Percentiles rank a stretch among this genome's conserved stretches.
Evolutionary conservation across 2,329 filamentous ascomycete genomes (phyloP).

Genomic region (Alternaria longipes): DNA sequence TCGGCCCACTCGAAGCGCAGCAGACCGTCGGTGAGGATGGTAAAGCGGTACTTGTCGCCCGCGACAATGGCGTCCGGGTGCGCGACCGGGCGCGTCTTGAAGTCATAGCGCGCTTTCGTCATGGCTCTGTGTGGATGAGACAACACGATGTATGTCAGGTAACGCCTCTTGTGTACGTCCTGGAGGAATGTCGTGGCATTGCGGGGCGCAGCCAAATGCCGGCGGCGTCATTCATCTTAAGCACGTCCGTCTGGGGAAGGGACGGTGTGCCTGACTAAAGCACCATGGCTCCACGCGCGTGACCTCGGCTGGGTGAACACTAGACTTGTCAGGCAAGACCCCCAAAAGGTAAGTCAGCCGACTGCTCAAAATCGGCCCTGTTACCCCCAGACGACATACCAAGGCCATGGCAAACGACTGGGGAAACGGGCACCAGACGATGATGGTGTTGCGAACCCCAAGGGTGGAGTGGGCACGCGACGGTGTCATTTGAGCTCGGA

Average conservation of each 20-base stretch:
- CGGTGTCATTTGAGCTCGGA: conserved; percentile 19
- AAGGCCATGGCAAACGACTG: conserved; percentile 18
- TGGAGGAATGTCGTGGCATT: conserved; percentile 24
- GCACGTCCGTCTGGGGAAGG: conserved; percentile 19
- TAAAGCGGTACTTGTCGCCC: conserved; percentile 66
- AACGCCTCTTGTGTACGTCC: conserved; percentile 17
- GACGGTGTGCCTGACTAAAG: background rate
- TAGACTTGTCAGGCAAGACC: background rate
- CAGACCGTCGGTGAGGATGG: conserved; percentile 64
- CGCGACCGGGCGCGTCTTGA: conserved; percentile 56
- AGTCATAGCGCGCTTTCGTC: conserved; percentile 53
- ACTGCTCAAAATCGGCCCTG: conserved; percentile 24
- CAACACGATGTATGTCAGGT: conserved; percentile 19
- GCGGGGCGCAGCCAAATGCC: conserved; percentile 26
- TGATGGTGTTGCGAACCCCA: conserved; percentile 22
- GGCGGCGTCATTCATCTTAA: conserved; percentile 33
- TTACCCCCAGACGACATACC: conserved; percentile 16
- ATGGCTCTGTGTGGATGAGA: conserved; percentile 28
- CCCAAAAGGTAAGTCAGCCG: conserved; percentile 27
- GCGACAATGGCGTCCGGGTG: conserved; percentile 57
- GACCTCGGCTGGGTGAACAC: conserved; percentile 28
- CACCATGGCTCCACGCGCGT: conserved; percentile 31
- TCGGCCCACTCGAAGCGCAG: conserved; percentile 70
- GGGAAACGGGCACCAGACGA: conserved; percentile 17
- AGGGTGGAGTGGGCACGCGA: conserved; percentile 27